phyloP scores from a whole-genome alignment of 352 stramenopile species.

The Phytopythium delawarense region DNA sequence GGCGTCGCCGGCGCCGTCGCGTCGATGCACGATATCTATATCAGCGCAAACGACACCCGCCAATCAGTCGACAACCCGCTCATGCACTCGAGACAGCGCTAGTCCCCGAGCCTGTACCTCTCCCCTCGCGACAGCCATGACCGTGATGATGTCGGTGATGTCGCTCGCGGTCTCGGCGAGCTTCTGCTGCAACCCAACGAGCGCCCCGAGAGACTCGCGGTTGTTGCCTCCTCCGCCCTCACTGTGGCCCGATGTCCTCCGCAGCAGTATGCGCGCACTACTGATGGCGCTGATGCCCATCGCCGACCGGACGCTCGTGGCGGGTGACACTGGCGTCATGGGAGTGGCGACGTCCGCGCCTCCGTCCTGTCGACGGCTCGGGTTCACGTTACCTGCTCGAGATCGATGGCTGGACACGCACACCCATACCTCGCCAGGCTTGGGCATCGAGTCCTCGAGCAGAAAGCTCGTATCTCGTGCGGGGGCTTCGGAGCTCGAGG shows the following conservation, averaged over 20 bases:
- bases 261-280: conserved; percentile 3
- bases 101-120: conserved; percentile 27
- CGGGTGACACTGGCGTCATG: background rate
- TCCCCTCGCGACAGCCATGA: conserved; percentile 65
- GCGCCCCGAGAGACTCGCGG: conserved; percentile 25
- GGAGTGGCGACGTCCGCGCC: background rate
- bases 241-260: background rate
- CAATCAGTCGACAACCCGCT: background rate
- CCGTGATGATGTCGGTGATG: conserved; percentile 64
- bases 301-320: background rate
- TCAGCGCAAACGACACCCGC: background rate
- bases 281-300: conserved; percentile 6
- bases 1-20: conserved; percentile 30
- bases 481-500: conserved; percentile 25
- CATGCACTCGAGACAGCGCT: background rate
- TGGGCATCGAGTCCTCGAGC: conserved; percentile 73
- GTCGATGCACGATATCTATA: conserved; percentile 68
- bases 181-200: conserved; percentile 38
- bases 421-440: conserved; percentile 72
- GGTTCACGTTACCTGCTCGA: conserved; percentile 23
- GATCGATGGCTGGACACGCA: conserved; percentile 54
- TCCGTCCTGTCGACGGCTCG: conserved; percentile 27
- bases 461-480: conserved; percentile 44
- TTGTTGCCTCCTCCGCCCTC: conserved; percentile 15
- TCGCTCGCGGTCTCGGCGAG: conserved; percentile 40